Evolutionary conservation across 2,329 filamentous ascomycete genomes (phyloP), one percentile per base, ranked within the genome.

Genomic region (Falciphora oryzae): DNA sequence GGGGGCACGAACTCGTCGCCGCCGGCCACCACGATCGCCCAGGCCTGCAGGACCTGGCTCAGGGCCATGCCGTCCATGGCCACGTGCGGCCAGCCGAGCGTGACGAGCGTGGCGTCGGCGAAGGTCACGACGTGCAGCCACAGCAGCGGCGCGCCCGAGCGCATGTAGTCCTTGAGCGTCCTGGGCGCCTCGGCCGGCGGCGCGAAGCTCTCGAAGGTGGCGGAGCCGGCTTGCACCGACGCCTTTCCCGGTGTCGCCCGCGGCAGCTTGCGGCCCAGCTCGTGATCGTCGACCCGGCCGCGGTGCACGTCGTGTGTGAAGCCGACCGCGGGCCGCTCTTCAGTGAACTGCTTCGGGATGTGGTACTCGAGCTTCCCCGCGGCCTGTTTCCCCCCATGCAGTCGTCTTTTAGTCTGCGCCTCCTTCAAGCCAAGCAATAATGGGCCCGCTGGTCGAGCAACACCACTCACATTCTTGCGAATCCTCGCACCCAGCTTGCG

Each of bases 71-170:
- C 79, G 66, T 85, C 83, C 65, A 78, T 77, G 7, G 83, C 69
- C 0, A 77, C 78, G 69, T 85, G 83, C 2, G 79, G 77, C 72
- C 76, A 83, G 1, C 73, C 72, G 0, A 85, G 66, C 0, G 75
- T 74, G 1, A 85, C 72, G 0, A 85, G 69, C 0, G 83, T 85
- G 0, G 80, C 79, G 65, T 86, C 79, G 3, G 68, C 69, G 68
- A 85, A 85, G 0, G 77, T 76, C 4, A 78, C 76, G 57, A 85
- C 73, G 66, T 82, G 80, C 5, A 85, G 71, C 4, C 76, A 75
- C 5, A 85, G 69, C 68, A 80, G 78, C 0, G 82, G 81, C 25
- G 68, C 71, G 68, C 83, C 81, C 5, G 69, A 66, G 58, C 71
- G 69, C 16, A 81, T 61, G 65, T 78, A 80, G 64, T 82, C 79